Conservation (phyloP, 1,284 basidiomycete genomes). For the Tetrapyrgos nigripes region DNA sequence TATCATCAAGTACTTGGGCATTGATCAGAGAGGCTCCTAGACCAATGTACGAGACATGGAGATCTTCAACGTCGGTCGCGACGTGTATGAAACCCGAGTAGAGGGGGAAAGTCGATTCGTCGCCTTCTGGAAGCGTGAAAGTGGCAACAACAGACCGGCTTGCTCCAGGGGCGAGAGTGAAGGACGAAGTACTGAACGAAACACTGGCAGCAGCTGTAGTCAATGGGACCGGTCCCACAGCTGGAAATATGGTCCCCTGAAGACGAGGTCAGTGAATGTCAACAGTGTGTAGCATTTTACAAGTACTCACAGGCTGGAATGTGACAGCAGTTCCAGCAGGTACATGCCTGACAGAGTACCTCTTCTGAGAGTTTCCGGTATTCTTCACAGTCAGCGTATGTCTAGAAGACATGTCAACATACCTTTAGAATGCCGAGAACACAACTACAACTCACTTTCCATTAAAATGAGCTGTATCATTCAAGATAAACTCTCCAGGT, state of each 20-base stretch:
- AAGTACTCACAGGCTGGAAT: slow-evolving; percentile 35
- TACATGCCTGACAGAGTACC: slow-evolving; percentile 53
- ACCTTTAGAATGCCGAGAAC: not conserved
- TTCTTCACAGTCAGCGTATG: slow-evolving; percentile 58
- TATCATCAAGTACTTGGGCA: slow-evolving; percentile 40
- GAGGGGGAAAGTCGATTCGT: slow-evolving; percentile 45
- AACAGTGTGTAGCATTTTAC: not conserved
- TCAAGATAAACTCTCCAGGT: slow-evolving; percentile 67
- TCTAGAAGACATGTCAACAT: slow-evolving; percentile 31
- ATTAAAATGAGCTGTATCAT: slow-evolving; percentile 71
- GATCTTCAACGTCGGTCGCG: slow-evolving; percentile 32
- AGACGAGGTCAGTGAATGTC: not conserved
- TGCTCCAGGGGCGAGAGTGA: slow-evolving; percentile 15
- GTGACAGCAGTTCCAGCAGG: slow-evolving; percentile 61
- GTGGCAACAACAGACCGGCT: slow-evolving; percentile 7
- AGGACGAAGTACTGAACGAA: slow-evolving; percentile 24
- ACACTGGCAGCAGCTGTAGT: slow-evolving; percentile 50
- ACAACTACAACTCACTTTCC: slow-evolving; percentile 40
- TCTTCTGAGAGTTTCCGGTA: slow-evolving; percentile 44
- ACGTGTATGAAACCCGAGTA: slow-evolving; percentile 52
- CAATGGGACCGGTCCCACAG: slow-evolving; percentile 57
- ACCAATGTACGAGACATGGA: slow-evolving; percentile 43
- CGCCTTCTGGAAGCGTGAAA: slow-evolving; percentile 36
- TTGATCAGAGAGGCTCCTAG: slow-evolving; percentile 38
- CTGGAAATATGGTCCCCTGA: slow-evolving; percentile 47